Base-by-base conservation (phyloP, 768 basidiomycete species). In the Hericium erinaceus region DNA sequence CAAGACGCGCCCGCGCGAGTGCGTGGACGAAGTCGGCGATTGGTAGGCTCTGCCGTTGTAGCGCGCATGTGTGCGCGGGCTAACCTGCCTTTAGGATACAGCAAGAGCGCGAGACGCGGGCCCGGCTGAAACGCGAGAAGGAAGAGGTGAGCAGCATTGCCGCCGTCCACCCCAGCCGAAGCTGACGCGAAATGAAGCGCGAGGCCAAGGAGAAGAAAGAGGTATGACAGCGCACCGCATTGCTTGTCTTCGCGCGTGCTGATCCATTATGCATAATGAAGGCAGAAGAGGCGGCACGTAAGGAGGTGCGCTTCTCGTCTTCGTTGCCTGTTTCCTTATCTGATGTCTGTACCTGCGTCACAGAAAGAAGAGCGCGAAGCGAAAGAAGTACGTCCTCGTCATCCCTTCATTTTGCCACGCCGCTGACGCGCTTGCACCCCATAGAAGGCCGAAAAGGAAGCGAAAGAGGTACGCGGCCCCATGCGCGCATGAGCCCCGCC, bases 1-100 rank as follows among this genome's bases (percentile, higher is more conserved):
- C 71, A 92, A 93, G 79, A 85, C 91, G 12, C 84, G 91, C n/a
- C 91, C 91, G 41, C 79, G 80, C 59, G 88, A 92, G 69, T 89
- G 85, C 61, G 90, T 93, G 9, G 84, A 85, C 5, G 90, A 92
- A 68, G 86, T 87, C 24, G 76, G 69, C 33, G 84, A 82, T 48
- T 95, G 92, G 90, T 75, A 69, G 48, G 73, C 67, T 24, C 12
- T 18, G 26, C n/a, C n/a, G 9, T 11, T 2, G 7, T 18, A 15
- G 18, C 13, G 41, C 41, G 16, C 18, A 2, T 9, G 12, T 8
- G n/a, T 9, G 12, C 20, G n/a, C 20, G 61, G 52, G 41, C 56
- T 62, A 13, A 53, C 28, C 12, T 40, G 26, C 22, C 33, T 9
- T 33, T 62, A 80, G 77, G 79, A 69, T 92, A 54, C 73, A 81